A percentile compares a stretch with the other conserved stretches of the same genome.
Evolutionary conservation across 306 rosid genomes (phyloP).

Genomic region (Gleditsia sinensis): DNA sequence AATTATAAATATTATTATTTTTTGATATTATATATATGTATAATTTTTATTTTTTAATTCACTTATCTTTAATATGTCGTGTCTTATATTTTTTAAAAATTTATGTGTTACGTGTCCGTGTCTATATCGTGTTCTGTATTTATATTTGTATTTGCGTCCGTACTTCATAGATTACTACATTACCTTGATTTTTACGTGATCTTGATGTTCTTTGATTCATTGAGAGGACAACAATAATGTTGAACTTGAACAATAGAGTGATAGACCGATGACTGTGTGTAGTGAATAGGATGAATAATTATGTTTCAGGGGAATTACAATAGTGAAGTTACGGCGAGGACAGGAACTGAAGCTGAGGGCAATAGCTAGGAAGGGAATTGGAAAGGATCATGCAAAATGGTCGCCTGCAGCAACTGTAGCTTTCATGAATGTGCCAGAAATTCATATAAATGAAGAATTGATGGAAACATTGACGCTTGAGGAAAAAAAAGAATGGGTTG

Average conservation of each 20-base stretch:
- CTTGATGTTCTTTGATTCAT: neutral
- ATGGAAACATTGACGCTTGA: conserved; percentile 62
- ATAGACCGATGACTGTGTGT: neutral
- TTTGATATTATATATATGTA: too few species aligned
- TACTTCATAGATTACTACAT: too few species aligned
- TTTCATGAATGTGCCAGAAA: conserved; percentile 57
- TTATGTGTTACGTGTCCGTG: too few species aligned
- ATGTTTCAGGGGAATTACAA: conserved; percentile 57
- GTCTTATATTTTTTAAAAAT: too few species aligned
- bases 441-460: conserved; percentile 62
- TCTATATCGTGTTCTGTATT: too few species aligned
- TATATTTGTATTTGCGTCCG: too few species aligned
- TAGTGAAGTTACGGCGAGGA: conserved; percentile 63
- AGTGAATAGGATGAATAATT: neutral
- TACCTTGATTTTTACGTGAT: neutral
- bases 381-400: conserved; percentile 77
- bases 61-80: too few species aligned
- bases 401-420: conserved; percentile 70
- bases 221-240: neutral
- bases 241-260: neutral
- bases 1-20: too few species aligned
- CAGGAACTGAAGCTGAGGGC: conserved; percentile 71
- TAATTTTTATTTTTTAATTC: too few species aligned
- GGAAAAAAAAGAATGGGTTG: conserved; percentile 58
- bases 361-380: conserved; percentile 69